These are phyloP conservation scores for Cutaneotrichosporon mucoides DNA, from an alignment of 1,284 basidiomycete genomes.

Conservation along the genomic window DNA sequence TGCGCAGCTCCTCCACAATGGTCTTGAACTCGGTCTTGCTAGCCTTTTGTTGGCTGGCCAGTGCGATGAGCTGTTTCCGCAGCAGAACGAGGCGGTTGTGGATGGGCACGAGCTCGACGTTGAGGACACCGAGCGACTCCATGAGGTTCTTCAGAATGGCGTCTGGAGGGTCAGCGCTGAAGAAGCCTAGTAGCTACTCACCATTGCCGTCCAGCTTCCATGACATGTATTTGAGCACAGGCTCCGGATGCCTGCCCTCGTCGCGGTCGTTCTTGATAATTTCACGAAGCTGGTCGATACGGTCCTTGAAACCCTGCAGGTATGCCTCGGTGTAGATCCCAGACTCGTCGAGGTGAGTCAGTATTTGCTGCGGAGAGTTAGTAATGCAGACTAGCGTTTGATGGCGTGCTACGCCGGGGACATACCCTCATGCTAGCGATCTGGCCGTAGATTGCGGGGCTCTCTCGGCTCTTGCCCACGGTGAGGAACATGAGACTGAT, in stretches of 20 bases:
- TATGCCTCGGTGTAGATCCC: slow-evolving; percentile 87
- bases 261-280: slow-evolving; percentile 80
- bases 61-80: slow-evolving; percentile 79
- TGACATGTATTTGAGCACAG: slow-evolving; percentile 84
- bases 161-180: slow-evolving; percentile 54
- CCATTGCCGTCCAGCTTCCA: slow-evolving; percentile 89
- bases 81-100: slow-evolving; percentile 85
- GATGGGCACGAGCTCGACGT: slow-evolving; percentile 79
- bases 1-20: slow-evolving; percentile 85
- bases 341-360: slow-evolving; percentile 89
- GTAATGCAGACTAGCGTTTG: background rate
- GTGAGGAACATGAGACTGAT: slow-evolving; percentile 89
- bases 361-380: slow-evolving; percentile 66
- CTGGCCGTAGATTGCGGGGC: slow-evolving; percentile 88
- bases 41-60: slow-evolving; percentile 79
- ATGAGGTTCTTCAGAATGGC: slow-evolving; percentile 69
- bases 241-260: slow-evolving; percentile 74
- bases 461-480: slow-evolving; percentile 87
- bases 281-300: slow-evolving; percentile 69
- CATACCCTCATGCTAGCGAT: slow-evolving; percentile 88
- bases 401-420: slow-evolving; percentile 24
- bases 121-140: slow-evolving; percentile 78
- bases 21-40: slow-evolving; percentile 85
- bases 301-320: slow-evolving; percentile 74
- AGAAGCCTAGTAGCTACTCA: slow-evolving; percentile 50